Percentiles rank a stretch among this genome's conserved stretches.
phyloP scores from a whole-genome alignment of 148 eudicot genomes.

The Simmondsia chinensis region DNA sequence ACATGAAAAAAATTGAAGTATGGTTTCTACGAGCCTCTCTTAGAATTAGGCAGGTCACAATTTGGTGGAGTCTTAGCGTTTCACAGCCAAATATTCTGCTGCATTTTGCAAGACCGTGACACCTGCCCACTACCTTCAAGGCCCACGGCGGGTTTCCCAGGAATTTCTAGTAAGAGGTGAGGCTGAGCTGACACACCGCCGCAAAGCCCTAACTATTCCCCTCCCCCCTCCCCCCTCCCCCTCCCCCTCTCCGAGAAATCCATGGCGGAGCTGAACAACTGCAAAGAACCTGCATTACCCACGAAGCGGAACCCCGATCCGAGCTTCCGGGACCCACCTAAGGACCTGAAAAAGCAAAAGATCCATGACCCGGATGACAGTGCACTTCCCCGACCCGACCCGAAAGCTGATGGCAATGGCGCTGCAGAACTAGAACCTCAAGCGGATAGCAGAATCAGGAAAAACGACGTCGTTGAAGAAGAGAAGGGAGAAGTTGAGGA shows the following conservation, averaged over 20 bases:
- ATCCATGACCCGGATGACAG: too few species aligned
- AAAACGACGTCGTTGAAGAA: constrained; percentile 8
- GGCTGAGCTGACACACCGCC: not conserved
- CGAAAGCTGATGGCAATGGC: not conserved
- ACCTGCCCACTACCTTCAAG: too few species aligned
- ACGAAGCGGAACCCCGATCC: constrained; percentile 33
- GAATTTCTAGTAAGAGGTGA: too few species aligned
- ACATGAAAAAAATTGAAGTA: too few species aligned
- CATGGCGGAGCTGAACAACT: constrained; percentile 40
- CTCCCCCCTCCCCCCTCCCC: not conserved
- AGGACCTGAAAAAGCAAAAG: constrained; percentile 19
- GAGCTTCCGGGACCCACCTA: not conserved
- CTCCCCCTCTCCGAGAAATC: not conserved
- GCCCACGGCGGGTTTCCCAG: too few species aligned
- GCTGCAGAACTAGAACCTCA: not conserved
- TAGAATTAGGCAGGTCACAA: too few species aligned
- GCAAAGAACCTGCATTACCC: constrained; percentile 29
- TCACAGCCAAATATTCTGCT: too few species aligned
- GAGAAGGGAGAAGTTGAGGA: constrained; percentile 17
- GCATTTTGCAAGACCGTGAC: too few species aligned
- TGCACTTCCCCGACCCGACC: too few species aligned
- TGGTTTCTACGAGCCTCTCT: too few species aligned
- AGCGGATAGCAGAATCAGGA: not conserved
- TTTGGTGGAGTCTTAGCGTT: too few species aligned
- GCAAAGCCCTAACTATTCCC: not conserved